Evolutionary conservation across 257 asterid genomes (phyloP), one percentile per base, ranked within the genome.

Genomic region (Datura wrightii): DNA sequence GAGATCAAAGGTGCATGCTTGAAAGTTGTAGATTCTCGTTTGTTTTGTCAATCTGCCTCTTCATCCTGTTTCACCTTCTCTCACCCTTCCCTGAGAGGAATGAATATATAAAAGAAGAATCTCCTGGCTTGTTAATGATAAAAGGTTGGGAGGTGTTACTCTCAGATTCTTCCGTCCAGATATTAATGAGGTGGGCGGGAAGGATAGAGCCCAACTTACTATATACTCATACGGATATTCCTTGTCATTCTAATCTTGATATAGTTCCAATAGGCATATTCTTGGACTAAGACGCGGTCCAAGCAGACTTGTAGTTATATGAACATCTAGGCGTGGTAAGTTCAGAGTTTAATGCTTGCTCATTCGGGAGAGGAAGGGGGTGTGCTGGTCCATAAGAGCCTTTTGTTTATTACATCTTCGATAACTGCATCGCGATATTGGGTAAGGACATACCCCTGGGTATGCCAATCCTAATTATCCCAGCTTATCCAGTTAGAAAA

Each of bases 401-500:
- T 24, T 14, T 48, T 4, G 8, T 74, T 74, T 11, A 3, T 74
- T 52, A 74, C 42, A 50, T 74, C 42, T 74, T 74, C 0, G 11
- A 48, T 48, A 6, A 14, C 60, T 13, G 48, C 48, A 24, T 60
- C 60, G 11, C 7, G 42, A 48, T 74, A 48, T 48, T 11, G 81
- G 44, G 10, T 74, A 46, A 69, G 78, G 52, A 48, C 60, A 48
- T 74, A 74, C 39, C 24, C 58, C 42, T 48, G 10, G 24, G 19
- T 74, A 74, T 74, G 8, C 44, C 4, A 74, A 11, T 48, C 24
- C 2, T 48, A 74, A 74, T 9, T 48, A 14, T 48, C 24, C 58
- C 60, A 48, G 56, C 14, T 24, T 74, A 19, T 48, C 81, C 42
- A 11, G 81, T 48, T 74, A 66, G 71, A 65, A 65, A 31, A 65